Evolutionary conservation across 2,329 filamentous ascomycete genomes (phyloP).

Genomic region (Colletotrichum siamense): DNA sequence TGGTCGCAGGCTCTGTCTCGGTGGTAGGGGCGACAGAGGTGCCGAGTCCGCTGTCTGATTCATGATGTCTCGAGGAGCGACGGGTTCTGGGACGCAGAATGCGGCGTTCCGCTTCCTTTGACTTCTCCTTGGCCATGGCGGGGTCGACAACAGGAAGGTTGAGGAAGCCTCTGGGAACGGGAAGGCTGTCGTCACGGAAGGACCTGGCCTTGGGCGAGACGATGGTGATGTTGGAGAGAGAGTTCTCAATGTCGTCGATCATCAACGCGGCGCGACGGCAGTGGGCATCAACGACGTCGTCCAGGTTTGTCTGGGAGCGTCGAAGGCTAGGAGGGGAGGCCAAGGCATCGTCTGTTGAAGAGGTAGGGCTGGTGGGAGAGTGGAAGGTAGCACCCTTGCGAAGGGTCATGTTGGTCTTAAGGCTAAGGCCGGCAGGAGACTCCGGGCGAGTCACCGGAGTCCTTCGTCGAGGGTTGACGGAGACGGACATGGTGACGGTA

Average conservation of each 20-base stretch:
- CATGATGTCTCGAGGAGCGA: slow-evolving; percentile 68
- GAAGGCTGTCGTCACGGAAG: slow-evolving; percentile 61
- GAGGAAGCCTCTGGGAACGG: slow-evolving; percentile 65
- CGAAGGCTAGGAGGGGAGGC: slow-evolving; percentile 56
- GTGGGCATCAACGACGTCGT: slow-evolving; percentile 74
- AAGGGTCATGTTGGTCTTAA: slow-evolving; percentile 65
- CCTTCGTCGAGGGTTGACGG: slow-evolving; percentile 53
- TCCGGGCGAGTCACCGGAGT: slow-evolving; percentile 46
- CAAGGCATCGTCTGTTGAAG: slow-evolving; percentile 47
- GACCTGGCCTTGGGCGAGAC: slow-evolving; percentile 42
- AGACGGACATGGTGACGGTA: slow-evolving; percentile 45
- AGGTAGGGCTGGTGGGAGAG: slow-evolving; percentile 44
- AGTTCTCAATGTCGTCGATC: slow-evolving; percentile 69
- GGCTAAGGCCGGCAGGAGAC: slow-evolving; percentile 44
- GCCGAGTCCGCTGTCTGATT: slow-evolving; percentile 87
- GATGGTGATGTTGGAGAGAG: slow-evolving; percentile 54
- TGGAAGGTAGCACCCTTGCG: slow-evolving; percentile 75
- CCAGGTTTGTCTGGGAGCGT: slow-evolving; percentile 72
- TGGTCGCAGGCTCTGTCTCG: slow-evolving; percentile 50
- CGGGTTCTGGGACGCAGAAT: slow-evolving; percentile 60
- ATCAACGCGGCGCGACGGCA: slow-evolving; percentile 72
- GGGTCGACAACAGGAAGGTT: slow-evolving; percentile 59
- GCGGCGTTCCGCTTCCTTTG: slow-evolving; percentile 49
- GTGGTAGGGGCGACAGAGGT: slow-evolving; percentile 74
- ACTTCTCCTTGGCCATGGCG: slow-evolving; percentile 46